Conservation (phyloP, 148 eudicot species). For the Rhododendron griersonianum region DNA sequence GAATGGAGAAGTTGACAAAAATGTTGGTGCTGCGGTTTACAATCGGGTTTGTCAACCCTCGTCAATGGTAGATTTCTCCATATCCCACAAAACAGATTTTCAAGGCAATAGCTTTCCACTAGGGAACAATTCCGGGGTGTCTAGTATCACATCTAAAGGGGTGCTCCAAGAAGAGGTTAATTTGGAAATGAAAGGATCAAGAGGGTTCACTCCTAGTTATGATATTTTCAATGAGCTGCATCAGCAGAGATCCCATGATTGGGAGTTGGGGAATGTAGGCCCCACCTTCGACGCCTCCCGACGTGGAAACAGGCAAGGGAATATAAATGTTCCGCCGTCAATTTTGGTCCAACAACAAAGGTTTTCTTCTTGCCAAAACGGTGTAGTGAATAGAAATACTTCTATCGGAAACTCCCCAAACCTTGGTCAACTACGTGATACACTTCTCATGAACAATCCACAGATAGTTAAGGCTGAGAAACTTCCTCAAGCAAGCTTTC, state of each 20-base stretch:
- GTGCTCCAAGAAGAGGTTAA: constrained; percentile 41
- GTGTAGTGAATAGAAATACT: constrained; percentile 22
- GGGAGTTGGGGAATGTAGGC: constrained; percentile 50
- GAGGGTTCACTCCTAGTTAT: constrained; percentile 52
- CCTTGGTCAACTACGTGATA: constrained; percentile 31
- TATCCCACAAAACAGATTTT: constrained; percentile 32
- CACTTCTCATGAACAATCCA: constrained; percentile 29
- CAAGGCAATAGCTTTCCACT: constrained; percentile 46
- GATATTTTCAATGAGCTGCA: constrained; percentile 53
- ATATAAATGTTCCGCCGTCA: constrained; percentile 47
- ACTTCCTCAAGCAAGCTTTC: constrained; percentile 45
- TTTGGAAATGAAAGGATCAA: constrained; percentile 43
- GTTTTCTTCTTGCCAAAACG: constrained; percentile 33
- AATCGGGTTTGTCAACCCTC: constrained; percentile 42
- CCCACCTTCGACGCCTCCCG: constrained; percentile 29
- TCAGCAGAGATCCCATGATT: constrained; percentile 53
- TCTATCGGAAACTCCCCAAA: constrained; percentile 27
- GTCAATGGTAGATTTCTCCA: constrained; percentile 44
- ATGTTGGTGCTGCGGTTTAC: constrained; percentile 1
- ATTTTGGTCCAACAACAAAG: constrained; percentile 48
- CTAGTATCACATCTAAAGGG: constrained; percentile 33
- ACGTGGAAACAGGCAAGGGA: constrained; percentile 28
- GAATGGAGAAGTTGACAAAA: constrained; percentile 16
- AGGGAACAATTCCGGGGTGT: constrained; percentile 41
- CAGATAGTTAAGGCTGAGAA: constrained; percentile 58